Percentiles rank a stretch among this genome's conserved stretches.
Evolutionary conservation across 306 rosid genomes (phyloP).

Genomic region (Gastrolobium villosum): DNA sequence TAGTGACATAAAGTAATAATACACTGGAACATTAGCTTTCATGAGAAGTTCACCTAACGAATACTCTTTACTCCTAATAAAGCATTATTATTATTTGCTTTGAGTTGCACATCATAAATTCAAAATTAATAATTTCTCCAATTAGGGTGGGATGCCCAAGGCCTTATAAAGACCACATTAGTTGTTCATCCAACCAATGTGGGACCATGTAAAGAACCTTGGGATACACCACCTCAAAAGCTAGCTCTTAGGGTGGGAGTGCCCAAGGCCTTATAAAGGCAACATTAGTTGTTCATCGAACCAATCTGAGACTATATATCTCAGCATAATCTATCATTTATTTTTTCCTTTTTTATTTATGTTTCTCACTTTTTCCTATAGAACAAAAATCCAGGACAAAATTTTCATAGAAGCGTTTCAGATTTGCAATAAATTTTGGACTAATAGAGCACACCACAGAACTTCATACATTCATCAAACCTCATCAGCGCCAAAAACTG

Average conservation of each 20-base stretch:
- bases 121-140: background rate
- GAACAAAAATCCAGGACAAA: background rate
- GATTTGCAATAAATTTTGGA: background rate
- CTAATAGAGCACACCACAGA: background rate
- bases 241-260: too few relatives aligned
- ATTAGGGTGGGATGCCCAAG: too few relatives aligned
- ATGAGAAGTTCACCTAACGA: background rate
- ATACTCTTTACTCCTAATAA: background rate
- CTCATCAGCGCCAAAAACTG: background rate
- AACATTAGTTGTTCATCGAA: too few relatives aligned
- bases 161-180: too few relatives aligned
- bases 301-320: too few relatives aligned
- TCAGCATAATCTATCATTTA: background rate
- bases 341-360: background rate
- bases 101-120: background rate
- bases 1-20: conserved; percentile 27
- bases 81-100: background rate
- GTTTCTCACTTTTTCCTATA: background rate
- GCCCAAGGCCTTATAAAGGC: too few relatives aligned
- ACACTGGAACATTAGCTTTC: conserved; percentile 23
- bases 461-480: background rate
- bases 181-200: too few relatives aligned
- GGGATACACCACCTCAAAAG: too few relatives aligned
- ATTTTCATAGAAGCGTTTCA: conserved; percentile 16
- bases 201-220: too few relatives aligned